Evolutionary conservation across 2,329 filamentous ascomycete species (phyloP).

Genomic region (Cordyceps cateniannulata): DNA sequence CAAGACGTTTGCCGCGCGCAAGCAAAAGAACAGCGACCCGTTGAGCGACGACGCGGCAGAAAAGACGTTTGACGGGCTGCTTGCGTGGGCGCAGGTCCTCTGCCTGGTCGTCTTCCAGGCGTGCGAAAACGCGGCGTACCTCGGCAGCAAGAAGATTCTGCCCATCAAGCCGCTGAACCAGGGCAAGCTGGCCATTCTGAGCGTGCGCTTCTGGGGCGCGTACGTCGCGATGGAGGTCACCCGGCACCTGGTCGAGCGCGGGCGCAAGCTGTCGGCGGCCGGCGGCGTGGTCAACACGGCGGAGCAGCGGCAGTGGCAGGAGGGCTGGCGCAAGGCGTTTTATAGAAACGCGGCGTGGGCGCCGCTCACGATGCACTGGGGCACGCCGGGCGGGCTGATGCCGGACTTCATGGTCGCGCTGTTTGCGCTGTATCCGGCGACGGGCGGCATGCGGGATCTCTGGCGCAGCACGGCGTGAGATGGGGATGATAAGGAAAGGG

Average conservation of each 20-base stretch:
- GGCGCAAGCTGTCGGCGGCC: constrained; percentile 24
- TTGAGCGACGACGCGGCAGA: constrained; percentile 26
- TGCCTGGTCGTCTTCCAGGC: constrained; percentile 66
- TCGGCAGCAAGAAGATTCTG: constrained; percentile 67
- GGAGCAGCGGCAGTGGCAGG: constrained; percentile 36
- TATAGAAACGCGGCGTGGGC: constrained; percentile 69
- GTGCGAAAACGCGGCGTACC: constrained; percentile 77
- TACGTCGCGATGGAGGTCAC: constrained; percentile 73
- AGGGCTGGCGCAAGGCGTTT: constrained; percentile 58
- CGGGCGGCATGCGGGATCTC: constrained; percentile 37
- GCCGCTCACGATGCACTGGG: constrained; percentile 80
- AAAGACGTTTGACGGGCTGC: constrained; percentile 32
- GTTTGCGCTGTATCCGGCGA: constrained; percentile 38
- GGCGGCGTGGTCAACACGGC: constrained; percentile 23
- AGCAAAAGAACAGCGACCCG: constrained; percentile 25
- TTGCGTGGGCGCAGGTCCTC: constrained; percentile 63
- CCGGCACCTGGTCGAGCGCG: constrained; percentile 48
- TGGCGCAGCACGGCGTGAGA: constrained; percentile 34
- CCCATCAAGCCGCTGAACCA: constrained; percentile 50
- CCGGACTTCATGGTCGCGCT: constrained; percentile 35
- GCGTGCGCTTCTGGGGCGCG: constrained; percentile 71
- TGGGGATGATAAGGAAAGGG: neutral
- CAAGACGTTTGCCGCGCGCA: constrained; percentile 22
- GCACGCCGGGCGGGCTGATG: constrained; percentile 55
- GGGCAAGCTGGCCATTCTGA: constrained; percentile 60